Evolutionary conservation across 75 land plant genomes (phyloP).

Genomic region (Picea sitchensis): DNA sequence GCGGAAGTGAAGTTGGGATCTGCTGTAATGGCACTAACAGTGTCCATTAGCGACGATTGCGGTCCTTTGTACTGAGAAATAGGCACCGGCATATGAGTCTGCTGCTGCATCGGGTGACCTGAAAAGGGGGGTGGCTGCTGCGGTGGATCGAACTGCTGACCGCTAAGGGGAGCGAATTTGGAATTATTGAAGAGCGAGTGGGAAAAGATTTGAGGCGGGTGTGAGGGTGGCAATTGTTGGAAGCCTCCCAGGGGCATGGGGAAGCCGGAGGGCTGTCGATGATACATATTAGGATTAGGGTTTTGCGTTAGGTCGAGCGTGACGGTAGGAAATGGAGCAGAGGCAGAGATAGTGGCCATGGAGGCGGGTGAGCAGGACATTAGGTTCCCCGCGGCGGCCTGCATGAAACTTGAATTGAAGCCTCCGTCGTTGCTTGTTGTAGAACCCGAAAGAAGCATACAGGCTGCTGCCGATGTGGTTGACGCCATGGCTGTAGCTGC

Average conservation of each 20-base stretch:
- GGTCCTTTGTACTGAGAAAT: no score
- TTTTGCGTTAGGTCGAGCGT: constrained; percentile 71
- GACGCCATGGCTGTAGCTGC: constrained; percentile 95
- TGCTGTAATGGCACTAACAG: neutral
- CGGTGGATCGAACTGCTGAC: neutral
- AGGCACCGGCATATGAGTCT: constrained; percentile 10
- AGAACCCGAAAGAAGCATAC: constrained; percentile 38
- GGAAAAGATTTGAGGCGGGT: neutral
- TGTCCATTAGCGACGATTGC: no score
- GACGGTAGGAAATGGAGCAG: constrained; percentile 50
- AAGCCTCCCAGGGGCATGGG: neutral
- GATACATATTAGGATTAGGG: constrained; percentile 17
- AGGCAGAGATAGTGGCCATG: constrained; percentile 11
- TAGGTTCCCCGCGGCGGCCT: neutral
- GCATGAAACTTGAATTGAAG: no score
- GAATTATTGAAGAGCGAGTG: neutral
- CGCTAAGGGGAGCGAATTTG: neutral
- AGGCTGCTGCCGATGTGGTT: constrained; percentile 64
- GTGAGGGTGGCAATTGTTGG: neutral
- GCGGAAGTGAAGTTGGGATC: constrained; percentile 32
- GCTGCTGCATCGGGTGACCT: constrained; percentile 3
- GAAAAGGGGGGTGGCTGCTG: neutral
- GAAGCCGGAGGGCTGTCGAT: neutral
- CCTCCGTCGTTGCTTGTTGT: neutral
- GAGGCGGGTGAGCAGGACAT: neutral